A percentile compares a stretch with the other conserved stretches of the same genome.
These are phyloP conservation scores for Neonectria neomacrospora DNA, from an alignment of 2,329 filamentous ascomycete species.

Conservation along the genomic window DNA sequence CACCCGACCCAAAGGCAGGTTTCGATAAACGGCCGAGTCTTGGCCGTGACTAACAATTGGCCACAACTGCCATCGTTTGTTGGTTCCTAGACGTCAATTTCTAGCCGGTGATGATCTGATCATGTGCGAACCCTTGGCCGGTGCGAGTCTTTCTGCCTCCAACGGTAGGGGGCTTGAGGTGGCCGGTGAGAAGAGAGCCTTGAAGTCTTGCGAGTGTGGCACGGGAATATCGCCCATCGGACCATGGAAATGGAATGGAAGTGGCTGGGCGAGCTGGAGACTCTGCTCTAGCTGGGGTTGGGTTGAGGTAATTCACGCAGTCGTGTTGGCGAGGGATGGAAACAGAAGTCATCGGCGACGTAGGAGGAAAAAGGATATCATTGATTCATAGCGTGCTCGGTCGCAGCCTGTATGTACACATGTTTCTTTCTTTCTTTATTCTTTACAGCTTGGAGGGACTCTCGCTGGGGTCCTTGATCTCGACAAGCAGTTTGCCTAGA, in stretches of 20 bases:
- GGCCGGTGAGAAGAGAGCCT: background rate
- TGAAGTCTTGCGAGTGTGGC: background rate
- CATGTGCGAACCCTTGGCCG: constrained; percentile 4
- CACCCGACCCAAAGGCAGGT: no score
- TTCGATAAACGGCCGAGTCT: background rate
- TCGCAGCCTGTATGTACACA: background rate
- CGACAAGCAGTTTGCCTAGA: constrained; percentile 58
- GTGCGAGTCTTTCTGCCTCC: background rate
- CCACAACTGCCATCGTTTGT: background rate
- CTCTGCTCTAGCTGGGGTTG: background rate
- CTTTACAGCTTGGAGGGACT: constrained; percentile 47
- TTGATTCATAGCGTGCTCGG: background rate
- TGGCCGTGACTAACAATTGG: background rate
- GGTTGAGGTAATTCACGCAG: background rate
- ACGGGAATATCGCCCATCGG: background rate
- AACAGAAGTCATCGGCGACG: background rate
- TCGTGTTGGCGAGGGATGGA: background rate
- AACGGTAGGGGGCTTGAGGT: background rate
- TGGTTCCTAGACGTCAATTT: background rate
- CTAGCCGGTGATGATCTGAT: background rate
- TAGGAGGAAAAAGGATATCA: background rate
- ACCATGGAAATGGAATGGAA: background rate
- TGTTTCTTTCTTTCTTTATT: no score
- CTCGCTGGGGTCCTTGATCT: constrained; percentile 47
- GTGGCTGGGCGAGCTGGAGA: no score